Base-by-base conservation (phyloP, 805 yeast species). In the Ogataea salicorniae region DNA sequence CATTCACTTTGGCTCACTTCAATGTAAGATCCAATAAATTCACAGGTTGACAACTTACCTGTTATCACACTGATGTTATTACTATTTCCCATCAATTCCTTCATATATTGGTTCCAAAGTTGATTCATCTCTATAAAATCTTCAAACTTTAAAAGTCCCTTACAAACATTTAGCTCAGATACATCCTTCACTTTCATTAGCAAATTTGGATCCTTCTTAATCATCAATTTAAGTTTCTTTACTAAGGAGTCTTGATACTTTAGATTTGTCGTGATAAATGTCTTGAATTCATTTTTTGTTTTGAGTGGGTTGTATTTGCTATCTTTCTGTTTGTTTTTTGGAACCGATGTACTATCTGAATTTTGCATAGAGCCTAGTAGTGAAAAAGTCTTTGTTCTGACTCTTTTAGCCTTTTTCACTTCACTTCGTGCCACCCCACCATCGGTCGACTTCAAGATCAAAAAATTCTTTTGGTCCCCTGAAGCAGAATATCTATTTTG, bases 21-120 rank as follows among this genome's bases (percentile, higher is more conserved):
- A 14, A 89, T 48, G 38, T 64, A 62, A n/a, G 94, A 78, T 3
- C 97, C 97, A 56, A 84, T 84, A 65, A 77, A 85, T 58, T 90
- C 97, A 1, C 94, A 87, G 50, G 84, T 75, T 1, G 92, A 76
- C 37, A 90, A 66, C 54, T 83, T 81, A 6, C 79, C 69, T 18
- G 85, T 63, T 1, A 81, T 56, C 9, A 49, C 46, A 47, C 39
- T 58, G 45, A 64, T 48, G 34, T 61, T 60, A 14, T 54, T 52
- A 39, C 57, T 51, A 6, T 46, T 52, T 34, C 65, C 74, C 8
- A 87, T 54, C 4, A 87, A 65, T 39, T 81, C 84, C 34, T 66
- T 69, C 42, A 83, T 79, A 60, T 90, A 90, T 16, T 67, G 67
- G n/a, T 75, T 73, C 97, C 97, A 90, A 23, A 90, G 68, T n/a